Evolutionary conservation across 2,329 filamentous ascomycete species (phyloP).

Genomic region (Tolypocladium guangdongense): DNA sequence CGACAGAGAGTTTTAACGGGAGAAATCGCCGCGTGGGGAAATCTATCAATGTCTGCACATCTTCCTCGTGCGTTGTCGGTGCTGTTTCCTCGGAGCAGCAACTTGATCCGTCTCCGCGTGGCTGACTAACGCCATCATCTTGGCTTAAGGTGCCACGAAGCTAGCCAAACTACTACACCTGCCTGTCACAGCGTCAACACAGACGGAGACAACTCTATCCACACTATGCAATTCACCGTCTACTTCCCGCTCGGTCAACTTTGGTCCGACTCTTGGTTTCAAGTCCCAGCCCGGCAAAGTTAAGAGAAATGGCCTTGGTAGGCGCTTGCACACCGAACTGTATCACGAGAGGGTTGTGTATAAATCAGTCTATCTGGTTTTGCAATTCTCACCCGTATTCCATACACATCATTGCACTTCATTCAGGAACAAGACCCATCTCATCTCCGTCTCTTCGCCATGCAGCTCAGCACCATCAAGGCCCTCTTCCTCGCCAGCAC

Average conservation of each 20-base stretch:
- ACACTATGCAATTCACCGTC: too few species aligned
- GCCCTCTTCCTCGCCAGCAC: constrained; percentile 10
- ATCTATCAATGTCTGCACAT: too few species aligned
- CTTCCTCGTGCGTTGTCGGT: too few species aligned
- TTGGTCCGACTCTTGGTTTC: too few species aligned
- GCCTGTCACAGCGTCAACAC: too few species aligned
- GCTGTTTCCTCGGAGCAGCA: neutral
- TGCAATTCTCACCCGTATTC: neutral
- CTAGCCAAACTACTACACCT: too few species aligned
- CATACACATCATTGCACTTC: neutral
- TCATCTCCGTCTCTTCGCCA: neutral
- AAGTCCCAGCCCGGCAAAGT: too few species aligned
- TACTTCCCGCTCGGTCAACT: too few species aligned
- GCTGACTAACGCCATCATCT: too few species aligned
- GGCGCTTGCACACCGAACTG: neutral
- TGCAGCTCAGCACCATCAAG: neutral
- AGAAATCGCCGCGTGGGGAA: neutral
- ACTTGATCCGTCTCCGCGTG: neutral
- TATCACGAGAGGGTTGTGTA: neutral
- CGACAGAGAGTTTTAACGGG: neutral
- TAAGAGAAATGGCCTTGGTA: neutral
- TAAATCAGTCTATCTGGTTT: neutral
- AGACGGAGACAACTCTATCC: too few species aligned
- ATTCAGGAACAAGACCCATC: neutral
- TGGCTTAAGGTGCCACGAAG: too few species aligned